Percentiles rank a stretch among this genome's conserved stretches.
phyloP scores from a whole-genome alignment of 2,329 filamentous ascomycete species.

The Colletotrichum sp. region DNA sequence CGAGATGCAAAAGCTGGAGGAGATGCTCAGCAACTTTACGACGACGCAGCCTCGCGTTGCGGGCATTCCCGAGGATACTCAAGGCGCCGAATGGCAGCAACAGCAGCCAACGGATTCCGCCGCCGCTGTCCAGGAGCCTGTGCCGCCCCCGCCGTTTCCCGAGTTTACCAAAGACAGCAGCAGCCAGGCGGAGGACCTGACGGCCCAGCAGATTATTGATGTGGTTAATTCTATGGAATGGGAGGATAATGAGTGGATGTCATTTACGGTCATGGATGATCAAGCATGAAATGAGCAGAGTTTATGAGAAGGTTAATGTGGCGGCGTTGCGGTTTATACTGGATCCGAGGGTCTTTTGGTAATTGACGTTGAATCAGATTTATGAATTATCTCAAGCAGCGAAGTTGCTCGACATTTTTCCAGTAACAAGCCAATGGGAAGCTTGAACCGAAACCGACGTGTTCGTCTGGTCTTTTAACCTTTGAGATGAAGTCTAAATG shows the following conservation, averaged over 20 bases:
- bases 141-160: neutral
- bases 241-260: slow-evolving; percentile 18
- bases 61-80: neutral
- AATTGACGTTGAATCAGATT: neutral
- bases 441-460: neutral
- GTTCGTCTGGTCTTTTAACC: neutral
- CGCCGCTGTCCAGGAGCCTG: neutral
- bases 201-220: slow-evolving; percentile 14
- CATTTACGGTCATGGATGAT: slow-evolving; percentile 5
- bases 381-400: neutral
- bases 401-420: neutral
- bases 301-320: neutral
- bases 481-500: neutral
- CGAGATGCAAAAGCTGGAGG: slow-evolving; percentile 51
- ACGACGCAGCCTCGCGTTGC: neutral
- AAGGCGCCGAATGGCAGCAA: neutral
- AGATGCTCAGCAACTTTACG: slow-evolving; percentile 32
- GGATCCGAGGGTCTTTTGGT: neutral
- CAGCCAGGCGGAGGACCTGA: slow-evolving; percentile 11
- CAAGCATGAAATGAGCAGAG: neutral
- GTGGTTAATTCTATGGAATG: slow-evolving; percentile 14
- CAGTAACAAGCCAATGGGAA: neutral
- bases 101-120: neutral
- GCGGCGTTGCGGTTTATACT: neutral
- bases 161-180: neutral